Evolutionary conservation across 768 basidiomycete genomes (phyloP).

Genomic region (Mycena kentingensis): DNA sequence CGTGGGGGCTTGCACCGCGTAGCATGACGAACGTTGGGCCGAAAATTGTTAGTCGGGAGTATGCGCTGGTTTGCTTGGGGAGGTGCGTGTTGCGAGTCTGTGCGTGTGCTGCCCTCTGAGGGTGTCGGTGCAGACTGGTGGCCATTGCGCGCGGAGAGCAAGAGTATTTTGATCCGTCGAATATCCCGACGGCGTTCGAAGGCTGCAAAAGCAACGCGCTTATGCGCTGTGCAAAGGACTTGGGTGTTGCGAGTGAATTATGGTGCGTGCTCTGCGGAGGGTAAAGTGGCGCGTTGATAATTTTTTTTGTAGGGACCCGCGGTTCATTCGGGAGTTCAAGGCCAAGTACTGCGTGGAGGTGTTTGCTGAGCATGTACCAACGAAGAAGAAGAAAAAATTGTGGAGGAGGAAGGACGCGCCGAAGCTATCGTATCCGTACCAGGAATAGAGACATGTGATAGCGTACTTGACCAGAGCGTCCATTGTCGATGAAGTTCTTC

Average conservation of each 20-base stretch:
- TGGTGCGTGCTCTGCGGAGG: slow-evolving; percentile 56
- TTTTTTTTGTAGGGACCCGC: slow-evolving; percentile 73
- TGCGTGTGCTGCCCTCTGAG: not conserved
- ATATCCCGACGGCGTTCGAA: slow-evolving; percentile 92
- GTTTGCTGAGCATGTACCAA: slow-evolving; percentile 78
- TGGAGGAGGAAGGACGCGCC: slow-evolving; percentile 88
- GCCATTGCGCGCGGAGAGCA: slow-evolving; percentile 93
- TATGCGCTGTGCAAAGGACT: slow-evolving; percentile 96
- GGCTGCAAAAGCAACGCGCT: slow-evolving; percentile 95
- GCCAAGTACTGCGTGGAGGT: slow-evolving; percentile 79
- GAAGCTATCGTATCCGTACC: slow-evolving; percentile 87
- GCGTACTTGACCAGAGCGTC: not conserved
- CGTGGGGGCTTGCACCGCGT: slow-evolving; percentile 94
- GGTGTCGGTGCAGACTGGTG: slow-evolving; percentile 60
- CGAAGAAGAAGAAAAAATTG: slow-evolving; percentile 92
- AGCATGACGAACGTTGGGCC: slow-evolving; percentile 89
- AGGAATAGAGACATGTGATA: slow-evolving; percentile 48
- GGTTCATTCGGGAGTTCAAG: slow-evolving; percentile 94
- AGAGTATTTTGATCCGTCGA: slow-evolving; percentile 90
- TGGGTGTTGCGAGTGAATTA: slow-evolving; percentile 94
- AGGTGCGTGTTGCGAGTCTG: slow-evolving; percentile 50
- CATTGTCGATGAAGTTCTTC: slow-evolving; percentile 43
- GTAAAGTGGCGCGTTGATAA: not conserved
- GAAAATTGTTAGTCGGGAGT: slow-evolving; percentile 88
- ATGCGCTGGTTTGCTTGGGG: slow-evolving; percentile 91